These are phyloP conservation scores for Begonia masoniana DNA, from an alignment of 306 rosid species.

Conservation along the genomic window DNA sequence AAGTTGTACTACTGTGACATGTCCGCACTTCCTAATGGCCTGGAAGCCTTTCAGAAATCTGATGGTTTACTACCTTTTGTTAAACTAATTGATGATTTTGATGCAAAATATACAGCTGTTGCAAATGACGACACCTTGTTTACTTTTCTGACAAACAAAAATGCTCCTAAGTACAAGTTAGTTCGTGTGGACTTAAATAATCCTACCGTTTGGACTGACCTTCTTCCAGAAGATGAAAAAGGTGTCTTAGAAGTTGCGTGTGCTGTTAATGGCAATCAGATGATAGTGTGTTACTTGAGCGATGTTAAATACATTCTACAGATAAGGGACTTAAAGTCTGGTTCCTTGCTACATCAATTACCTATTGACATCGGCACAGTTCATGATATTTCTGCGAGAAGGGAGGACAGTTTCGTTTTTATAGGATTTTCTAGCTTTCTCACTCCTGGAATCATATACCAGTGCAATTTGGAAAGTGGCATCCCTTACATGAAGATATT, in stretches of 20 bases:
- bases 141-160: conserved; percentile 76
- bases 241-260: conserved; percentile 74
- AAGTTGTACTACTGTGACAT: conserved; percentile 74
- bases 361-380: conserved; percentile 90
- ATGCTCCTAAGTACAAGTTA: conserved; percentile 83
- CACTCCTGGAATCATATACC: conserved; percentile 75
- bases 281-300: conserved; percentile 77
- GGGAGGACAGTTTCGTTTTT: conserved; percentile 55
- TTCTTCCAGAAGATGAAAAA: conserved; percentile 58
- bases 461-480: conserved; percentile 48
- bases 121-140: conserved; percentile 75
- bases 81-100: conserved; percentile 62
- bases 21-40: conserved; percentile 55
- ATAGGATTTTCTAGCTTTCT: conserved; percentile 76
- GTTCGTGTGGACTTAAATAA: conserved; percentile 72
- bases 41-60: conserved; percentile 48
- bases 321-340: conserved; percentile 73
- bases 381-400: conserved; percentile 52
- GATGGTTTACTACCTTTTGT: conserved; percentile 58
- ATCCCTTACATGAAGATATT: conserved; percentile 61
- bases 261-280: conserved; percentile 65
- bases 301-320: conserved; percentile 79
- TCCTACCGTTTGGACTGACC: conserved; percentile 61
- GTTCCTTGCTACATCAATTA: conserved; percentile 63
- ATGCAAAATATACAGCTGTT: conserved; percentile 45